These are phyloP conservation scores for Oldenlandia corymbosa DNA, from an alignment of 257 asterid genomes.

Conservation along the genomic window DNA sequence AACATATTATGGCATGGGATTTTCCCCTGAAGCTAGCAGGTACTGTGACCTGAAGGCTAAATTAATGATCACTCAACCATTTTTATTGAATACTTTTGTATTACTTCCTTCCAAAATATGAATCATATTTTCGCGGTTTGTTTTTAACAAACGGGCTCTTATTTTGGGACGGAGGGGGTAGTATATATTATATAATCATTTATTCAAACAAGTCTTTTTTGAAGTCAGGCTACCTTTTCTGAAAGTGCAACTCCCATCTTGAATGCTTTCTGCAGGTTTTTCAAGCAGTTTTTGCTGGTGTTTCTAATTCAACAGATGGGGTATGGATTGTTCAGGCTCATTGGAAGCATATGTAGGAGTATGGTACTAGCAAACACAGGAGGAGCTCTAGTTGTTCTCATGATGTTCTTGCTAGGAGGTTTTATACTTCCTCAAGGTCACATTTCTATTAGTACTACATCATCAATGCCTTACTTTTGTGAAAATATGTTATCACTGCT, in stretches of 20 bases:
- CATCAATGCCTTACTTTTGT: not conserved
- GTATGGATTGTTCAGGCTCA: constrained; percentile 50
- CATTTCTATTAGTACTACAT: not conserved
- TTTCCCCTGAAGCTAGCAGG: constrained; percentile 78
- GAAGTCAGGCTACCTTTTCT: too few species aligned
- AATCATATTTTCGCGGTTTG: too few species aligned
- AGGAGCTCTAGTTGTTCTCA: constrained; percentile 52
- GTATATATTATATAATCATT: too few species aligned
- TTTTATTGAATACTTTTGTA: too few species aligned
- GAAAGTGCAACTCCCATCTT: too few species aligned
- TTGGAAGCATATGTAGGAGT: constrained; percentile 51
- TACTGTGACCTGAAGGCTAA: constrained; percentile 4
- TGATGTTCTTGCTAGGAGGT: constrained; percentile 61
- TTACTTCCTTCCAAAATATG: too few species aligned
- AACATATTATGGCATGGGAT: constrained; percentile 59
- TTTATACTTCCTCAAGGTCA: constrained; percentile 66
- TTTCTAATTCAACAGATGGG: constrained; percentile 73
- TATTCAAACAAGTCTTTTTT: too few species aligned
- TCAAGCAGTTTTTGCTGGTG: constrained; percentile 45
- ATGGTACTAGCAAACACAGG: constrained; percentile 56
- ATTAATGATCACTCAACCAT: not conserved
- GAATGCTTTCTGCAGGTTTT: constrained; percentile 36
- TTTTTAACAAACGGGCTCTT: too few species aligned
- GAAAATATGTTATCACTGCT: too few species aligned
- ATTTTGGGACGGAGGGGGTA: too few species aligned